Base-by-base conservation (phyloP, 2,329 filamentous ascomycete species). In the Fusarium heterosporum region DNA sequence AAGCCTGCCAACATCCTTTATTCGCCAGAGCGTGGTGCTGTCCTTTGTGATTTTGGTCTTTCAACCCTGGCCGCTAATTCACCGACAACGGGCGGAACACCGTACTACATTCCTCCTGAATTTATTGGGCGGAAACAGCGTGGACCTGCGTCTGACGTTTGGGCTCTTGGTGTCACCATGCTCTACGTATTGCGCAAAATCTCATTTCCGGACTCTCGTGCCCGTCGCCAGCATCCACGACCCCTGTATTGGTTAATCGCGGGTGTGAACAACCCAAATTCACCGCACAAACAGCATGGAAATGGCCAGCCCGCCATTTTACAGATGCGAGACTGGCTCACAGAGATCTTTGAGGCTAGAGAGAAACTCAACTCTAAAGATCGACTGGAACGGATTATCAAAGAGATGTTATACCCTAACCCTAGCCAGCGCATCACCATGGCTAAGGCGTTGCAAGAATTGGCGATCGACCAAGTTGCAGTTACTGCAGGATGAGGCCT, bases 1-100 rank as follows among this genome's bases (percentile, higher is more conserved):
- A 88, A 88, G 73, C 86, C 86, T 2, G 84, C 82, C 66, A 89
- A 88, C 63, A 87, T 88, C 54, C 77, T 89, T 30, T 89, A 87
- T 75, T 87, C 85, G 14, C 80, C 80, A 28, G 84, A 87, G 38
- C 81, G 85, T 12, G 86, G 86, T 8, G 86, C 85, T 32, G 84
- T 88, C 4, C 81, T 89, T 29, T 88, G 86, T 74, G 86, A 88
- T 73, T 86, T 88, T 74, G 86, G 86, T 13, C 77, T 88, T 41
- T 85, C 85, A 10, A 86, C 85, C 4, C 76, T 76, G 29, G 79
- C 79, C 19, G 76, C 73, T 54, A 82, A 81, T 61, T 79, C 82
- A 6, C 79, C 81, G 13, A 82, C 80, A 4, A 81, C 80, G 10
- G 86, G 86, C 26, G 86, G 86, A 48, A 89, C 86, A 14, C 86